Evolutionary conservation across 2,329 filamentous ascomycete genomes (phyloP), one percentile per base, ranked within the genome.

Genomic region (Didymella keratinophila): DNA sequence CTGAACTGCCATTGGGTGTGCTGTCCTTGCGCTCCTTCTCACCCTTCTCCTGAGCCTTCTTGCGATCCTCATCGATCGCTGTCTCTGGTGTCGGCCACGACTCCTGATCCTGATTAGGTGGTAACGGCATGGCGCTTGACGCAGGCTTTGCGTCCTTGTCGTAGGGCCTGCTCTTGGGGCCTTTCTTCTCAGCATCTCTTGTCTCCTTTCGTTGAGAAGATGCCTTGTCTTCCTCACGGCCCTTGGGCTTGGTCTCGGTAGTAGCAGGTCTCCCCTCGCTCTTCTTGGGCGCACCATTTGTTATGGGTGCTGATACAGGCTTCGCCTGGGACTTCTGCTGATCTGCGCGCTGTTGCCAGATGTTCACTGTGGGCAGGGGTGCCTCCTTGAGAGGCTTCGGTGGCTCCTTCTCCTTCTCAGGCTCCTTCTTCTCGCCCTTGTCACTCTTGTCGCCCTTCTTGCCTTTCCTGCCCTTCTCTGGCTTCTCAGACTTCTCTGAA

Each of bases 11-110:
- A n/a, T 60, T 60, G 14, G 71, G 57, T 5, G 63, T 32, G 14
- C 81, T 76, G 66, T 84, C 88, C 76, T 81, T 86, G n/a, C 84
- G 87, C 61, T 87, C 84, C 61, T 91, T 89, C 44, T 87, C 83
- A 12, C 83, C 82, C 76, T 92, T 92, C 54, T 88, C 84, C 52
- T 86, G 82, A 1, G 82, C 78, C 76, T 92, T 93, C 71, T 89
- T 88, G 78, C 91, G 91, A 61, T 90, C 86, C 67, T 95, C 92
- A 48, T 89, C 87, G 51, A 89, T 86, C 1, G 88, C 89, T 48
- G 84, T 88, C 67, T 97, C 92, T 0, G 93, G 93, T 2, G 94
- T 98, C 16, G 95, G 95, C 95, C 95, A 99, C 20, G 88, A 88
- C 52, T 87, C 81, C 48, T 91, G 84, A 76, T 98, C 93, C 58